These are phyloP conservation scores for Neopestalotiopsis sp. DNA, from an alignment of 2,329 filamentous ascomycete species.

Conservation along the genomic window DNA sequence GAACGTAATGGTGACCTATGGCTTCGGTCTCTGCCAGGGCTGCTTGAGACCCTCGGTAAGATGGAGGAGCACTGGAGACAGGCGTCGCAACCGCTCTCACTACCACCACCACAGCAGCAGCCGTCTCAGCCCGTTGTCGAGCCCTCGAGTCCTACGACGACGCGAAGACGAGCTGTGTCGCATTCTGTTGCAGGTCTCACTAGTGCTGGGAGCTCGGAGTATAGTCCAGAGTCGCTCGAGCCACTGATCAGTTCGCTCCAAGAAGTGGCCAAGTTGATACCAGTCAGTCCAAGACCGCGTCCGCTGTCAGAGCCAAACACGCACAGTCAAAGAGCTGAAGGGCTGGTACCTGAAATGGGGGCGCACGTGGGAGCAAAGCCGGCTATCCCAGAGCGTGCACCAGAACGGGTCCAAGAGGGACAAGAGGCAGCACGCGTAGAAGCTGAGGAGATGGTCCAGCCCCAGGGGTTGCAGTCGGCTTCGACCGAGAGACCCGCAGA, in stretches of 20 bases:
- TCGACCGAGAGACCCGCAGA: background rate
- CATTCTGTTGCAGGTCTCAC: constrained; percentile 19
- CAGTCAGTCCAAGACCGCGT: background rate
- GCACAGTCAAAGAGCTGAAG: background rate
- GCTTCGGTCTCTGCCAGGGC: constrained; percentile 49
- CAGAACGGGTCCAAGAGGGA: background rate
- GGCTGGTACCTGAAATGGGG: background rate
- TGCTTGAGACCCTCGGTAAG: constrained; percentile 50
- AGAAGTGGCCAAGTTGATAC: constrained; percentile 23
- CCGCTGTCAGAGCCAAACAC: background rate
- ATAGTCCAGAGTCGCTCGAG: constrained; percentile 46
- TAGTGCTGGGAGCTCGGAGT: constrained; percentile 26
- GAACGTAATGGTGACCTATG: constrained; percentile 54
- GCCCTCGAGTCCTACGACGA: background rate
- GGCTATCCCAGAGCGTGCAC: background rate
- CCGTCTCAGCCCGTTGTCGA: background rate
- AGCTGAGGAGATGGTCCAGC: background rate
- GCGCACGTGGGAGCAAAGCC: background rate
- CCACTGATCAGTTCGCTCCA: constrained; percentile 52
- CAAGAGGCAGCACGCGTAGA: background rate
- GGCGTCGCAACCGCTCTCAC: background rate
- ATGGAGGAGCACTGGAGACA: constrained; percentile 35
- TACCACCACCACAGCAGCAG: background rate
- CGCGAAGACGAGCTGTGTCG: background rate
- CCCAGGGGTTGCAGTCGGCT: background rate